Conservation (phyloP, 2,329 filamentous ascomycete genomes). For the Talaromyces sp. region DNA sequence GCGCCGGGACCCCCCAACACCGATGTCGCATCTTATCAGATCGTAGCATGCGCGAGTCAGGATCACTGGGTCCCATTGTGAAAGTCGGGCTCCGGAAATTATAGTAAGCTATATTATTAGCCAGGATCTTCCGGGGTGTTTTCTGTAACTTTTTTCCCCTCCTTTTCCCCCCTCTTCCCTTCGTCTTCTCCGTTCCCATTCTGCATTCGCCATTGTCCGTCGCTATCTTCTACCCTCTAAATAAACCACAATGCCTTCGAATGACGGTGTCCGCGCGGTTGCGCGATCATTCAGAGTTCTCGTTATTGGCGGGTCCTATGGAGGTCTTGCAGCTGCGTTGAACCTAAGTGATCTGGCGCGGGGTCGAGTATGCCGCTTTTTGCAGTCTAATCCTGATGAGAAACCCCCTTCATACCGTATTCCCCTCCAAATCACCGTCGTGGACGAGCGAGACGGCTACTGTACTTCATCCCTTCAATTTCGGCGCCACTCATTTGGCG, state of each 20-base stretch:
- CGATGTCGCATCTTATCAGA: slow-evolving; percentile 24
- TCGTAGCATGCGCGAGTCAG: background rate
- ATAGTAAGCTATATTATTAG: background rate
- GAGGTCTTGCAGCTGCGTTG: slow-evolving; percentile 67
- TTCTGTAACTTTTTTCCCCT: background rate
- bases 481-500: too few relatives aligned
- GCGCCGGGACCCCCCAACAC: background rate
- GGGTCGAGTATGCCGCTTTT: slow-evolving; percentile 56
- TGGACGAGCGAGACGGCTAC: slow-evolving; percentile 81
- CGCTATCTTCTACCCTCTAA: background rate
- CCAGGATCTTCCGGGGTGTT: background rate
- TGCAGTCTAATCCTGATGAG: slow-evolving; percentile 27
- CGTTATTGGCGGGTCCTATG: slow-evolving; percentile 72
- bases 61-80: too few relatives aligned
- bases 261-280: slow-evolving; percentile 25
- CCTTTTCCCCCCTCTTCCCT: background rate
- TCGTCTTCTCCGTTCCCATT: background rate
- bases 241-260: slow-evolving; percentile 31
- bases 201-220: background rate
- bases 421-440: slow-evolving; percentile 69
- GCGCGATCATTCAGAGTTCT: slow-evolving; percentile 56
- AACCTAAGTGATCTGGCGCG: slow-evolving; percentile 69
- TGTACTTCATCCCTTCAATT: slow-evolving; percentile 59
- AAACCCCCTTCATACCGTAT: slow-evolving; percentile 45
- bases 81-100: background rate